phyloP scores from a whole-genome alignment of 208 protist species.

The Porcisia hertigi region DNA sequence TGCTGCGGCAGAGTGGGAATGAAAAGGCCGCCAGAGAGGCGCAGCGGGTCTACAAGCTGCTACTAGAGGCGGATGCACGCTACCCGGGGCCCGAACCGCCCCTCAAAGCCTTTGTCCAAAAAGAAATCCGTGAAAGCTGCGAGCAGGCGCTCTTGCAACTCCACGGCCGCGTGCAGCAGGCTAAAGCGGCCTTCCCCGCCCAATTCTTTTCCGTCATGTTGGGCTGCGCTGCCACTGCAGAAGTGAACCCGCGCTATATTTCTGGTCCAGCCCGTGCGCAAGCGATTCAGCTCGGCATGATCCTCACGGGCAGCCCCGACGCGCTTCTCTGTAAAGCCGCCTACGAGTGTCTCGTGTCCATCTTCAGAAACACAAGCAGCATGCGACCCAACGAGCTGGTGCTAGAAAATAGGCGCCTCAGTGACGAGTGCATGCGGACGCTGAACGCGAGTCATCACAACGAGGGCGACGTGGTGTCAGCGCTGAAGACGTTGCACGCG shows the following conservation, averaged over 20 bases:
- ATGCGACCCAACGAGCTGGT: constrained; percentile 84
- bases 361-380: constrained; percentile 67
- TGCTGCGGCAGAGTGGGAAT: constrained; percentile 72
- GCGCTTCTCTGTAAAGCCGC: constrained; percentile 58
- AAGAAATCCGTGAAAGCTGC: constrained; percentile 85
- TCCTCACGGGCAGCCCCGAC: constrained; percentile 67
- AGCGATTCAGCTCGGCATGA: constrained; percentile 77
- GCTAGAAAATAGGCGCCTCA: constrained; percentile 78
- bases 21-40: constrained; percentile 65
- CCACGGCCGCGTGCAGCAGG: constrained; percentile 64
- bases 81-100: constrained; percentile 49
- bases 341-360: constrained; percentile 84
- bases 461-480: constrained; percentile 77
- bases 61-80: constrained; percentile 65
- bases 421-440: constrained; percentile 75
- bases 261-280: constrained; percentile 52
- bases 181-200: constrained; percentile 53
- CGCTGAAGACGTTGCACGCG: constrained; percentile 72
- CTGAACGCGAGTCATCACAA: constrained; percentile 85
- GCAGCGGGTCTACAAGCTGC: constrained; percentile 75
- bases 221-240: constrained; percentile 58
- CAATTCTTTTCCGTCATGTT: constrained; percentile 86
- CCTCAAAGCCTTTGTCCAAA: constrained; percentile 82
- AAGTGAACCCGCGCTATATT: constrained; percentile 83
- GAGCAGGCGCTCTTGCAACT: constrained; percentile 82